Base-by-base conservation (phyloP, 805 yeast species). In the Candida awuae region DNA sequence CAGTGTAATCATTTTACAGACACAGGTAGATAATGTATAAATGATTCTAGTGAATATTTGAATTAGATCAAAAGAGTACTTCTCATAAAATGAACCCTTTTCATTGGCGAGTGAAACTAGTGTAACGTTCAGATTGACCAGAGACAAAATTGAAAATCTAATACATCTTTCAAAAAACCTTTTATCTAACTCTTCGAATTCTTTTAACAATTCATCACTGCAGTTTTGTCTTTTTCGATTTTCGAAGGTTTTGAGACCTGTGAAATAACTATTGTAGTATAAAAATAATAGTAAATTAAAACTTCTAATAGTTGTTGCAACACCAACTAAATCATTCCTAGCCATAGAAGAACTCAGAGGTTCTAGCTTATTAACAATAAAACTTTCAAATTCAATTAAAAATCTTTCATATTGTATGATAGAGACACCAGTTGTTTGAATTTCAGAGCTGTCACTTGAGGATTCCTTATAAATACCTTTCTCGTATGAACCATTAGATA, bases 41-140 rank as follows among this genome's bases (percentile, higher is more conserved):
- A 45, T 37, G 6, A 46, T 41, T 16, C 51, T 45, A 37, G 40
- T 38, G 23, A 56, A 45, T 12, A 53, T 38, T 32, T 46, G 47
- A 13, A 56, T 37, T 16, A 56, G 33, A 38, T 54, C 59, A 3
- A 52, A 40, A 3, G 55, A 53, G 32, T 29, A 42, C 13, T 35
- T 38, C 47, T 50, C 48, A 39, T 31, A 34, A 32, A 41, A 38
- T 17, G 38, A 33, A 23, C 20, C 35, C 17, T 25, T 39, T 38
- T 25, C 34, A 16, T 28, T 38, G 35, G 35, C 39, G 33, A 21
- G 37, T 32, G 22, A 48, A 29, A 15, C 32, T 13, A 44, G 22
- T 23, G 54, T 36, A 29, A 31, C 34, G 34, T 55, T 51, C 32
- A 56, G 27, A 8, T 45, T 27, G 10, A 50, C 39, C n/a, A 56